Base-by-base conservation (phyloP, 129 eudicot species). In the Oenanthe sinensis region DNA sequence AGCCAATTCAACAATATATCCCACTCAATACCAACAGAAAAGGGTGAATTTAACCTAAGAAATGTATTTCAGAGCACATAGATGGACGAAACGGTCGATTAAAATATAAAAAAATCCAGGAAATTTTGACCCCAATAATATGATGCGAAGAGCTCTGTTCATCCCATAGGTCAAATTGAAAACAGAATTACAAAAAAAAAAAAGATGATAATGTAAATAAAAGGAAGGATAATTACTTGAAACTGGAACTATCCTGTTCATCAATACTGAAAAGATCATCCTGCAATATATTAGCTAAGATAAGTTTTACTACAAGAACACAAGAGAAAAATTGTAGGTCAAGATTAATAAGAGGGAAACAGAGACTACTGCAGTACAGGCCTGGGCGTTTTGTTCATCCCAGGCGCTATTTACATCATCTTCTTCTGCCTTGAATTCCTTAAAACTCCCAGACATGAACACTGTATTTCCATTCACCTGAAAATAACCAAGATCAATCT, bases 381-480 rank as follows among this genome's bases (percentile, higher is more conserved):
- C 84, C 79, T 83, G 70, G 47, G 90, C 94, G 81, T 86, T 90
- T 75, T 84, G 96, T 77, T 88, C 92, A 82, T 92, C 90, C 97
- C 97, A 95, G 50, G 92, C 79, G 80, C 84, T 67, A 55, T 78
- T 78, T 70, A 88, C 86, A 22, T 86, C 83, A 69, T 83, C 47
- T 58, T 77, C 85, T 44, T 91, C 97, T 63, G 89, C 87, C 87
- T 88, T 95, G 83, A 95, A 95, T 83, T 95, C 92, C 87, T 91
- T 90, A 77, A 95, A 95, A 78, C 77, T 86, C 70, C 97, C 85
- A 15, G 92, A 90, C 92, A 91, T 87, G 78, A 88, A 95, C 67
- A 87, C 52, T 48, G 98, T 90, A 83, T 95, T 89, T 72, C 98
- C 98, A 84, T 91, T 91, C 33, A 95, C 98, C 98, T 95, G 78